Base-by-base conservation (phyloP, 495 filamentous ascomycete species). In the Neurospora tetrasperma region DNA sequence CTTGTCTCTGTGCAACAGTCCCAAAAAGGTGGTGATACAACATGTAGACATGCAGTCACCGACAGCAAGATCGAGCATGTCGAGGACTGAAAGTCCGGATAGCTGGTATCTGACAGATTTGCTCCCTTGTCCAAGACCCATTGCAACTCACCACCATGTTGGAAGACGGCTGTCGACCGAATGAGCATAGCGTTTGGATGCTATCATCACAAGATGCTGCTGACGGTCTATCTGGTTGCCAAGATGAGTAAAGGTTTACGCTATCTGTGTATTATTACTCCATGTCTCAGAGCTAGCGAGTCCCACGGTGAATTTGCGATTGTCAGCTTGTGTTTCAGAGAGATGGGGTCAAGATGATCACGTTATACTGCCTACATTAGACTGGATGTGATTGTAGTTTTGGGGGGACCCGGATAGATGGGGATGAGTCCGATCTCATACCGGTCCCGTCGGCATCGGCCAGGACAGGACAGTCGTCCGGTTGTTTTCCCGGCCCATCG, bases 1-100 rank as follows among this genome's bases (percentile, higher is more conserved):
- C 44, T 35, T 46, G 42, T 59, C 68, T 48, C n/a, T 73, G 69
- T 69, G 69, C 69, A 41, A 69, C 72, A 71, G 12, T 4, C 54
- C 54, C 18, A 35, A 66, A 66, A 18, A 14, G 27, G 27, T 14
- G 6, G 14, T 18, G 54, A 66, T 27, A 66, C 54, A 35, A 66
- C 54, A 66, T 66, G 35, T 66, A 27, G 35, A 38, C 54, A 66
- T 66, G 54, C 54, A 66, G 27, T 66, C 54, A 35, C 54, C 54
- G 27, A 38, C 54, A 66, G 27, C 54, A 66, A 66, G 14, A 31
- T 66, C 31, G 54, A 14, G 48, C 10, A 59, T 54, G 20, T 59
- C 23, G 2, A 59, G 20, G 48, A 11, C 20, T 23, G n/a, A 20
- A 46, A 54, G 12, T 27, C 27, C 46, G 9, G 10, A 54, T 11